phyloP scores from a whole-genome alignment of 495 filamentous ascomycete genomes.

The Cetradonia linearis region DNA sequence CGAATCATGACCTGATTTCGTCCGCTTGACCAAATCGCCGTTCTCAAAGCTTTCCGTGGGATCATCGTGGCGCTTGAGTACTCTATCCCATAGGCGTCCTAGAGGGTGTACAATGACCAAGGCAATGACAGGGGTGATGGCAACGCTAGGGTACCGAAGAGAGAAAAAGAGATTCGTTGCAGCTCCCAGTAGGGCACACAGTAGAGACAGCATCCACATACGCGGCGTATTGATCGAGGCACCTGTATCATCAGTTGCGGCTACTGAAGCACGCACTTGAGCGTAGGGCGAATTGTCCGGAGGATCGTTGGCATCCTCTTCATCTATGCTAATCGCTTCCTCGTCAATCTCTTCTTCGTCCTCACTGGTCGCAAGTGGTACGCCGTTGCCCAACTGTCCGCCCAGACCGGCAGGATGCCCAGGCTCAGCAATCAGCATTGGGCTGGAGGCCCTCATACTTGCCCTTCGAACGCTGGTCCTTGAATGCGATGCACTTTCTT shows the following conservation, averaged over 20 bases:
- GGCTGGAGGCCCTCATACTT: conserved; percentile 9
- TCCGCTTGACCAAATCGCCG: conserved; percentile 27
- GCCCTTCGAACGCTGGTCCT: conserved; percentile 7
- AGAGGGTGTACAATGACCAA: conserved; percentile 72
- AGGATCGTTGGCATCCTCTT: conserved; percentile 14
- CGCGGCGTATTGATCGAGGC: conserved; percentile 77
- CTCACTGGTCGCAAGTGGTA: not conserved
- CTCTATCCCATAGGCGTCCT: conserved; percentile 64
- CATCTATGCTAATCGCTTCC: conserved; percentile 5
- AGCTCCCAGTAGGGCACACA: conserved; percentile 72
- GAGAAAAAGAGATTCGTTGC: conserved; percentile 79
- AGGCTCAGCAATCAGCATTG: conserved; percentile 12
- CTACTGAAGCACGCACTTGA: conserved; percentile 68
- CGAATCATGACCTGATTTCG: not conserved
- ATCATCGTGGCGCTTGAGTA: conserved; percentile 53
- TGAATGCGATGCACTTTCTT: not conserved
- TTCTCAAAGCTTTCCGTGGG: conserved; percentile 50
- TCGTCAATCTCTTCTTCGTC: conserved; percentile 12
- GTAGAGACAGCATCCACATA: conserved; percentile 70
- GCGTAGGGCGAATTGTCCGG: conserved; percentile 35
- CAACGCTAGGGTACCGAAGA: conserved; percentile 74
- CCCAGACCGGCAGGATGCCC: conserved; percentile 13
- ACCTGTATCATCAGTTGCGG: conserved; percentile 57
- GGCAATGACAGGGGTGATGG: conserved; percentile 76
- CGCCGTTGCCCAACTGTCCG: not conserved